A percentile compares a stretch with the other conserved stretches of the same genome.
These are phyloP conservation scores for Ogataea nakhonphanomensis DNA, from an alignment of 805 yeast genomes.

Conservation along the genomic window DNA sequence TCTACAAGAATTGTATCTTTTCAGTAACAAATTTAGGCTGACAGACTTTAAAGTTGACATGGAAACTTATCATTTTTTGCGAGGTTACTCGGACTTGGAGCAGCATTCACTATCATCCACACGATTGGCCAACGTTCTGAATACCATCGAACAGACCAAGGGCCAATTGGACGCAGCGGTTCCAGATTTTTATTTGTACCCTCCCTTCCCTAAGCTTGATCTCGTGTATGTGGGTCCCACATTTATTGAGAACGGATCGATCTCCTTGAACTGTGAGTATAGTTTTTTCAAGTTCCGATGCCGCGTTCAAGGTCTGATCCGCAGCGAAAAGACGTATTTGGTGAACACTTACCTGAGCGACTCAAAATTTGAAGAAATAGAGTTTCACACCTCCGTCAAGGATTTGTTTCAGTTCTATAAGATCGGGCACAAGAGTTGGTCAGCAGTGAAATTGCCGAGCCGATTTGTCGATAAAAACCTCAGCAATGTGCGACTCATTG, in stretches of 20 bases:
- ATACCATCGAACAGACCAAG: conserved; percentile 4
- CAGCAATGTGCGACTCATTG: conserved; percentile 15
- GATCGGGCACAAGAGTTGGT: not conserved
- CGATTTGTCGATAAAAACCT: conserved; percentile 2
- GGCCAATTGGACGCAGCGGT: conserved; percentile 2
- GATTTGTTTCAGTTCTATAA: conserved; percentile 5
- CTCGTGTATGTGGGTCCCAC: conserved; percentile 28
- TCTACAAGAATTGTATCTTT: conserved; percentile 27
- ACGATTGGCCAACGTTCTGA: conserved; percentile 10
- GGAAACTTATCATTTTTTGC: conserved; percentile 23
- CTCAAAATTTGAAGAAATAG: conserved; percentile 22
- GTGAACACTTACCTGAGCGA: conserved; percentile 24
- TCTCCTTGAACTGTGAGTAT: conserved; percentile 24
- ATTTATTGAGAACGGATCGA: conserved; percentile 28
- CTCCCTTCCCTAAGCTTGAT: conserved; percentile 28
- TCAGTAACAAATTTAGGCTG: conserved; percentile 24
- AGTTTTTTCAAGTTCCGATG: conserved; percentile 25
- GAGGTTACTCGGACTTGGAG: conserved; percentile 15
- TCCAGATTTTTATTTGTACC: conserved; percentile 19
- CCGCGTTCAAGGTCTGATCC: conserved; percentile 27
- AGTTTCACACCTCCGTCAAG: conserved; percentile 7
- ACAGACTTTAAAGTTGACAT: conserved; percentile 22
- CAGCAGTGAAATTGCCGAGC: no score
- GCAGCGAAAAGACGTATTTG: conserved; percentile 25
- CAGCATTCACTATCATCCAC: conserved; percentile 12